Evolutionary conservation across 73 alveolate genomes (phyloP), one percentile per base, ranked within the genome.

Genomic region (Loxodes magnus): DNA sequence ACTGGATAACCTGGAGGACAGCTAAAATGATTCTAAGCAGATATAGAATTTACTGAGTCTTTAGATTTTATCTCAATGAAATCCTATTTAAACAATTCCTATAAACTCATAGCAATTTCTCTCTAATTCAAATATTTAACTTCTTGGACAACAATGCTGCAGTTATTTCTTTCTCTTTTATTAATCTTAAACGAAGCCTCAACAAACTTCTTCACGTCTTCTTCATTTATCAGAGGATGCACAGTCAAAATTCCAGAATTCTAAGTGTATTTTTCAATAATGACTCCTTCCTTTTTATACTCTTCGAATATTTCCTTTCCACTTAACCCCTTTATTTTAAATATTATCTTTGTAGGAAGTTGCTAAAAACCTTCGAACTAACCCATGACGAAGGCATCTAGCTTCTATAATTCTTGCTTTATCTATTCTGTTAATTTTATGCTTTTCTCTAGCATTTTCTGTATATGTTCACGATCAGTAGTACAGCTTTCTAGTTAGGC

Each of bases 401-500:
- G 5, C 31, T 35, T 19, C 7, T 9, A 33, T 39, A 5, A 7
- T 5, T 12, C 3, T 52, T n/a, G 23, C 21, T 37, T 55, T 17
- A 39, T 4, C 39, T 7, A 10, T 4, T 28, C 4, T 4, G 26
- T 29, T 5, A 22, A 9, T 6, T 55, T 37, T 6, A 55, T 38
- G 4, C 43, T 29, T 5, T 55, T 12, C 7, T 25, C 52, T 5
- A 55, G 28, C 4, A 55, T 3, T 2, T 35, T 3, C 6, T 14
- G 17, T 3, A 53, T 56, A 2, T 55, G 5, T 5, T 35, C 23
- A 3, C 20, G 14, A 19, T 41, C 19, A 16, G 9, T 55, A 12
- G 41, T 28, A 36, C 60, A 39, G 17, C 59, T 41, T 56, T 55
- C 68, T 3, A 37, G 43, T 37, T 55, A 53, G 41, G 43, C 43